Conservation (phyloP, 2,329 filamentous ascomycete genomes). For the Zymoseptoria brevis region DNA sequence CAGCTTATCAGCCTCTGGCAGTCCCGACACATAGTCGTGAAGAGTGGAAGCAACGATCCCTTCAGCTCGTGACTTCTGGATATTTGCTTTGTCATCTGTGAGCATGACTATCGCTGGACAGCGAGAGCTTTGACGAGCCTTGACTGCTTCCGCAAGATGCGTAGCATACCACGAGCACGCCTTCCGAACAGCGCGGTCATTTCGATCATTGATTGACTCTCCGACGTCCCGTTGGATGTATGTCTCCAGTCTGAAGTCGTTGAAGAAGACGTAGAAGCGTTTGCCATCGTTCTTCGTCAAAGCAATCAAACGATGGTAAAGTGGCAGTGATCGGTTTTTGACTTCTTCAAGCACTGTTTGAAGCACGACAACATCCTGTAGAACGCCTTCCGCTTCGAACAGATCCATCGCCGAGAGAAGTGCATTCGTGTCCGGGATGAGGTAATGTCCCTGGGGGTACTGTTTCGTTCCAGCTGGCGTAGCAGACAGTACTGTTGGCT, state of each 20-base stretch:
- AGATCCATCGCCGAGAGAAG: constrained; percentile 94
- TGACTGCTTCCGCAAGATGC: constrained; percentile 61
- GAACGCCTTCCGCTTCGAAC: constrained; percentile 83
- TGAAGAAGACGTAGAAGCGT: constrained; percentile 98
- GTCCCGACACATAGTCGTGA: constrained; percentile 68
- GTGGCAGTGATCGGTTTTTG: constrained; percentile 81
- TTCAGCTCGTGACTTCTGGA: constrained; percentile 72
- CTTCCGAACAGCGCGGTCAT: constrained; percentile 80
- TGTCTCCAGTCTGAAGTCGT: constrained; percentile 91
- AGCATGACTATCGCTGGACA: constrained; percentile 82
- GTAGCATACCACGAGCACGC: constrained; percentile 86
- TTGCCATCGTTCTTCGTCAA: constrained; percentile 95
- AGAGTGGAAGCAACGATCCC: constrained; percentile 59
- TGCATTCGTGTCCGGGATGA: constrained; percentile 93
- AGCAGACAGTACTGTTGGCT: constrained; percentile 81
- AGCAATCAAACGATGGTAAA: constrained; percentile 87
- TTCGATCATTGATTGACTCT: constrained; percentile 92
- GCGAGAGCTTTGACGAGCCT: constrained; percentile 45
- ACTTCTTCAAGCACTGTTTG: constrained; percentile 96
- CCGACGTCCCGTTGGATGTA: constrained; percentile 66
- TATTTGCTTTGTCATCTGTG: constrained; percentile 82
- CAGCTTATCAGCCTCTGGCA: constrained; percentile 76
- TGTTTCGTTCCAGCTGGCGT: constrained; percentile 74
- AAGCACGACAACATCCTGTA: constrained; percentile 93
- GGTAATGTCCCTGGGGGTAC: constrained; percentile 83